phyloP scores from a whole-genome alignment of 2,329 filamentous ascomycete species.

The Diplodia sapinea region DNA sequence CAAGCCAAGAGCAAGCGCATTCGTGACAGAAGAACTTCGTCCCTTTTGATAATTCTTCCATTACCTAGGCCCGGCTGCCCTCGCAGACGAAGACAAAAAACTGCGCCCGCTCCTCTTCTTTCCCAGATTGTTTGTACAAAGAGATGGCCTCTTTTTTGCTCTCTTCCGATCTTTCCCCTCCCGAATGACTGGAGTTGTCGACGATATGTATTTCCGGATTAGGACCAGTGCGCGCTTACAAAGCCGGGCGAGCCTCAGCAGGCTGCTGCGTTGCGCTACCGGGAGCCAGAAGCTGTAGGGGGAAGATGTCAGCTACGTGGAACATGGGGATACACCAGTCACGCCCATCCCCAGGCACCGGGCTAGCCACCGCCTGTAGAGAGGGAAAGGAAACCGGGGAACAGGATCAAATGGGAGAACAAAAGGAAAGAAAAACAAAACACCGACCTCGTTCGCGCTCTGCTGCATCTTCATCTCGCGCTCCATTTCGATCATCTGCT shows the following conservation, averaged over 20 bases:
- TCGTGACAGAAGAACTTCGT: background rate
- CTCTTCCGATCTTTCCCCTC: background rate
- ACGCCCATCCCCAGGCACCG: background rate
- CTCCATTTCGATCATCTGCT: slow-evolving; percentile 97
- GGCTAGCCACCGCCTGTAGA: background rate
- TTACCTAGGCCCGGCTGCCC: slow-evolving; percentile 9
- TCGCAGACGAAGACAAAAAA: background rate
- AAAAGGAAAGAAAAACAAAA: background rate
- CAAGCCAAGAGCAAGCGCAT: background rate
- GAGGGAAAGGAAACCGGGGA: background rate
- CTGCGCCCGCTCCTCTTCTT: background rate
- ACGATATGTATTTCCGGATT: background rate
- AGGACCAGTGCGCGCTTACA: slow-evolving; percentile 37
- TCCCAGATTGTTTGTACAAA: slow-evolving; percentile 19
- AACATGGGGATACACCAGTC: background rate
- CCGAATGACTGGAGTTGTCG: background rate
- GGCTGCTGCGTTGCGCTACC: slow-evolving; percentile 36
- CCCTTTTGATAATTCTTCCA: slow-evolving; percentile 3
- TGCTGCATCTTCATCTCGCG: slow-evolving; percentile 96
- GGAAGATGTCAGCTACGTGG: slow-evolving; percentile 16
- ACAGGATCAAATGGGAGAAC: background rate
- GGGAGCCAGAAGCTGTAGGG: slow-evolving; percentile 43
- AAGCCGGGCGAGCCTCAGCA: slow-evolving; percentile 44
- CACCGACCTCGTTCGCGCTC: slow-evolving; percentile 76
- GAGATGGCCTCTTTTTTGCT: background rate